phyloP scores from a whole-genome alignment of 1,139 yeast genomes.

The Citeromyces hawaiiensis region DNA sequence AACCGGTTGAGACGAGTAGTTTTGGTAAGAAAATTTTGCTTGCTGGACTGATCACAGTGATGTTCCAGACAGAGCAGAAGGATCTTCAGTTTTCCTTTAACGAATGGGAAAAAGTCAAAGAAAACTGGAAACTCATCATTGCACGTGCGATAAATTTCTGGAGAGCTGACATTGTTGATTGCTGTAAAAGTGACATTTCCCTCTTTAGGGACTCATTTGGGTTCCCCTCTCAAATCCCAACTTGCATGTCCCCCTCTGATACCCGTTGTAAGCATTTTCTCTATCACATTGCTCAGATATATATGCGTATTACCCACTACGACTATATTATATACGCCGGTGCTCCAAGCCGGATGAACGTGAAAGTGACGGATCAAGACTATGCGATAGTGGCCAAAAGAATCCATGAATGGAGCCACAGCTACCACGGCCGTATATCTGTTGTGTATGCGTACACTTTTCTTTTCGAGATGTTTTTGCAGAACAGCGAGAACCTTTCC shows the following conservation, averaged over 20 bases:
- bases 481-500: slow-evolving; percentile 16
- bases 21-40: slow-evolving; percentile 2
- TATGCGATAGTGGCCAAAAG: slow-evolving; percentile 35
- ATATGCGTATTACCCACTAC: slow-evolving; percentile 50
- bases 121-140: slow-evolving; percentile 49
- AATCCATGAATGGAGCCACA: slow-evolving; percentile 33
- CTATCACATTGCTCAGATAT: slow-evolving; percentile 58
- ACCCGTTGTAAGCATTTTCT: slow-evolving; percentile 36
- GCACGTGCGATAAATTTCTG: slow-evolving; percentile 47
- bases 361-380: slow-evolving; percentile 40
- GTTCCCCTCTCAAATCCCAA: slow-evolving; percentile 3
- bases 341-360: slow-evolving; percentile 67
- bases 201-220: slow-evolving; percentile 3
- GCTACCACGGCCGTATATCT: slow-evolving; percentile 23
- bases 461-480: slow-evolving; percentile 42
- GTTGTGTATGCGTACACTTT: slow-evolving; percentile 46
- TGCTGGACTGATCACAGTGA: slow-evolving; percentile 2
- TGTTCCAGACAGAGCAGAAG: slow-evolving; percentile 10
- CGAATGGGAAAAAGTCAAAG: slow-evolving; percentile 18
- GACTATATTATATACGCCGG: slow-evolving; percentile 72
- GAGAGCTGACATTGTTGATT: slow-evolving; percentile 13
- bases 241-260: slow-evolving; percentile 12
- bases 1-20: slow-evolving; percentile 20
- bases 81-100: slow-evolving; percentile 21
- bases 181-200: not conserved